phyloP scores from a whole-genome alignment of 257 asterid genomes.

The Scutellaria minor region DNA sequence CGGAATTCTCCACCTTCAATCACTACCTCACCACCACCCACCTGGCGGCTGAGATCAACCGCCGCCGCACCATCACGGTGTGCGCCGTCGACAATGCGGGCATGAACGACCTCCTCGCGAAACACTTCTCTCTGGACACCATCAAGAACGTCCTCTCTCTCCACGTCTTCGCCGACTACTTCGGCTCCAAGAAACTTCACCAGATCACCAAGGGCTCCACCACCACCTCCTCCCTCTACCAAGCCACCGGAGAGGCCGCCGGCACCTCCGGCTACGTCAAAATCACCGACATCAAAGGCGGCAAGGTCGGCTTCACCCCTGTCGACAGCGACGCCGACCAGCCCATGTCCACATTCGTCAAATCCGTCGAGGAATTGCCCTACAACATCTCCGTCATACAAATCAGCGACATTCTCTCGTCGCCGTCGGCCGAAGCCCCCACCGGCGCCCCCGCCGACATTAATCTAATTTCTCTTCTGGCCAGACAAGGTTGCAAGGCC shows the following conservation, averaged over 20 bases:
- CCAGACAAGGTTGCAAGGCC: constrained; percentile 68
- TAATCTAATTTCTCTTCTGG: constrained; percentile 59
- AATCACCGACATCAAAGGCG: constrained; percentile 75
- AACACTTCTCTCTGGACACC: constrained; percentile 52
- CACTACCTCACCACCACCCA: constrained; percentile 85
- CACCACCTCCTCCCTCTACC: constrained; percentile 81
- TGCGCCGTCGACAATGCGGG: constrained; percentile 85
- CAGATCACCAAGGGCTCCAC: constrained; percentile 72
- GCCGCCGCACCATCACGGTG: constrained; percentile 84
- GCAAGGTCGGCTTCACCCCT: constrained; percentile 69
- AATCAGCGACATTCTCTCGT: constrained; percentile 54
- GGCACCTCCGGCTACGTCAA: constrained; percentile 87
- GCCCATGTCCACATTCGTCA: constrained; percentile 60
- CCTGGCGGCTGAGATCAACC: constrained; percentile 89
- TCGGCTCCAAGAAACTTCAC: constrained; percentile 82
- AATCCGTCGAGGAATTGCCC: constrained; percentile 61
- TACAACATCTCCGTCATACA: constrained; percentile 71
- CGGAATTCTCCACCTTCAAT: constrained; percentile 78
- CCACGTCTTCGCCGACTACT: constrained; percentile 87
- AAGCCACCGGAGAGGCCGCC: constrained; percentile 86
- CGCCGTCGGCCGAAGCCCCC: constrained; percentile 87
- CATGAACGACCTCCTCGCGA: constrained; percentile 61
- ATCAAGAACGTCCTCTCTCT: constrained; percentile 78
- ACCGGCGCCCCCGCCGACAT: constrained; percentile 54
- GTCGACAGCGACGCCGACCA: constrained; percentile 50